phyloP scores from a whole-genome alignment of 1,139 yeast genomes.

The Saccharomyces hybrid region DNA sequence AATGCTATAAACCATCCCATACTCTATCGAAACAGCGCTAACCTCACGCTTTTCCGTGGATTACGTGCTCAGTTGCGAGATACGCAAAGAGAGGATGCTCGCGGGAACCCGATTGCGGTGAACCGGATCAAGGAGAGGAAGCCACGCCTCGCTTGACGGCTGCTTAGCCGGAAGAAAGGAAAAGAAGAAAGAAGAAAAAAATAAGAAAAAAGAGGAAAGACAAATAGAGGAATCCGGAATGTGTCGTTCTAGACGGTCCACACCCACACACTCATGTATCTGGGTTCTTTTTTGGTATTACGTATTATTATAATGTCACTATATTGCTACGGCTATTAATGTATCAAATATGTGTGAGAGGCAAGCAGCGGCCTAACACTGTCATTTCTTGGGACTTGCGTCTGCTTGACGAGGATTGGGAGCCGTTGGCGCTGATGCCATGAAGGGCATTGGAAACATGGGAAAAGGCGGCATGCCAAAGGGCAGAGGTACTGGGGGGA shows the following conservation, averaged over 20 bases:
- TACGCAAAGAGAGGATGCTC: background rate
- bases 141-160: background rate
- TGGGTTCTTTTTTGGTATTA: background rate
- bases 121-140: background rate
- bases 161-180: background rate
- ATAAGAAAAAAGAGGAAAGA: background rate
- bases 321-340: background rate
- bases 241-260: background rate
- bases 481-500: constrained; percentile 12
- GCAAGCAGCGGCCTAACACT: too few relatives aligned
- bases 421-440: constrained; percentile 7
- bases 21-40: background rate
- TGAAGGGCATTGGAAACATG: constrained; percentile 25
- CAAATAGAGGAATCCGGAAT: background rate
- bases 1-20: background rate
- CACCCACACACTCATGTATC: background rate
- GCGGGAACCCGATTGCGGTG: background rate
- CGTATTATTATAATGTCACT: background rate
- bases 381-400: background rate
- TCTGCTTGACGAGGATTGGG: background rate
- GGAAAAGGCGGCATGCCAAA: constrained; percentile 24
- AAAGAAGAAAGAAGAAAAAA: background rate
- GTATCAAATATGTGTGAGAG: background rate
- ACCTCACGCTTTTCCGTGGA: background rate
- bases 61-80: background rate